A percentile compares a stretch with the other conserved stretches of the same genome.
phyloP scores from a whole-genome alignment of 1,284 basidiomycete species.

The Chondrostereum purpureum region DNA sequence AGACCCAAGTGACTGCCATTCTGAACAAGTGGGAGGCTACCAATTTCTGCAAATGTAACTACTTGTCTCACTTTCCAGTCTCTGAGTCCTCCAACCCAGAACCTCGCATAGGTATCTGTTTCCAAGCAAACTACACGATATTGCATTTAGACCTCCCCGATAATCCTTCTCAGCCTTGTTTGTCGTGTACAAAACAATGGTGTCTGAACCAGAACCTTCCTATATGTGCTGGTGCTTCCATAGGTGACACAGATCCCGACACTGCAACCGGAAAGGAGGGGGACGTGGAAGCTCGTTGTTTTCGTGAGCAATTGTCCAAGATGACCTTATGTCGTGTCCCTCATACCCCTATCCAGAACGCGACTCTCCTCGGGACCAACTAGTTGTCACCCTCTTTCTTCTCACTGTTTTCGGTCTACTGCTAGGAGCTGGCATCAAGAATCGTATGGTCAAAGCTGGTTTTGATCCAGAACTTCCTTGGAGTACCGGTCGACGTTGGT shows the following conservation, averaged over 20 bases:
- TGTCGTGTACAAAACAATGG: slow-evolving; percentile 92
- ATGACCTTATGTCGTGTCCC: slow-evolving; percentile 11
- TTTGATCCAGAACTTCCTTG: slow-evolving; percentile 57
- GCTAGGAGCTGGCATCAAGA: slow-evolving; percentile 77
- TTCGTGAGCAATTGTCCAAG: slow-evolving; percentile 80
- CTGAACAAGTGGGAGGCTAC: slow-evolving; percentile 77
- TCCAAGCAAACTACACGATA: slow-evolving; percentile 81
- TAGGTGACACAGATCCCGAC: slow-evolving; percentile 85
- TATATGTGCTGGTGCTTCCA: slow-evolving; percentile 79
- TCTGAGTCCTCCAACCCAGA: slow-evolving; percentile 7
- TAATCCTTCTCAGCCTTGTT: slow-evolving; percentile 82
- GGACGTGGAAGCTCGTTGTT: slow-evolving; percentile 92
- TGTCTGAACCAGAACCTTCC: slow-evolving; percentile 88
- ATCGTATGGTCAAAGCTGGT: slow-evolving; percentile 71
- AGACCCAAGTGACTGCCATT: slow-evolving; percentile 37
- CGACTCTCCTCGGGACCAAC: slow-evolving; percentile 86
- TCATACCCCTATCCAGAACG: slow-evolving; percentile 30
- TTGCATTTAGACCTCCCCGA: slow-evolving; percentile 76
- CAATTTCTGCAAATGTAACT: slow-evolving; percentile 75
- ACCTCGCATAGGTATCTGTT: slow-evolving; percentile 73
- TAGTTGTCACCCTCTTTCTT: slow-evolving; percentile 86
- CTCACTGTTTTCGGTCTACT: slow-evolving; percentile 80
- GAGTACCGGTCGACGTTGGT: slow-evolving; percentile 62
- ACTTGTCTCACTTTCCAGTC: slow-evolving; percentile 5
- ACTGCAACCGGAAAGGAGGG: slow-evolving; percentile 94